These are phyloP conservation scores for Colletotrichum magnum DNA, from an alignment of 2,329 filamentous ascomycete genomes.

Conservation along the genomic window DNA sequence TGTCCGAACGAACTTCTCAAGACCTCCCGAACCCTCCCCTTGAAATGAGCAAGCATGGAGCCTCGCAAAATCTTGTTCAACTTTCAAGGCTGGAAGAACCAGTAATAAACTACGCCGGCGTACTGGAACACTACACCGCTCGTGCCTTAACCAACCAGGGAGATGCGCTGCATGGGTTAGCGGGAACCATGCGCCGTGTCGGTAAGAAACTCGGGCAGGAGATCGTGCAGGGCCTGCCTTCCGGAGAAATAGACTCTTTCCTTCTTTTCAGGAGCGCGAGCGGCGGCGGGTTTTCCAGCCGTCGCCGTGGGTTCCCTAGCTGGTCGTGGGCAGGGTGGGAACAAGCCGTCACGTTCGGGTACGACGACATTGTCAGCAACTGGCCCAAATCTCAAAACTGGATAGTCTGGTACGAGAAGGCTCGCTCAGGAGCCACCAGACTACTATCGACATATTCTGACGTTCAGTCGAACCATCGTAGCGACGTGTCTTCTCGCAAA, in stretches of 20 bases:
- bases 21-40: too few species aligned
- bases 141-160: neutral
- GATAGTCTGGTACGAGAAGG: constrained; percentile 11
- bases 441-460: neutral
- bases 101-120: neutral
- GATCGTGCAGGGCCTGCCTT: neutral
- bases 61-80: neutral
- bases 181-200: constrained; percentile 1
- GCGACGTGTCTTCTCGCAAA: neutral
- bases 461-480: too few species aligned
- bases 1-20: neutral
- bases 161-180: constrained; percentile 1
- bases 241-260: neutral
- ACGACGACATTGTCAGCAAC: neutral
- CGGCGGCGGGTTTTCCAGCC: neutral
- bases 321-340: constrained; percentile 27
- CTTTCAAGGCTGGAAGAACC: neutral
- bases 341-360: neutral
- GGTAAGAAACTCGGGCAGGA: neutral
- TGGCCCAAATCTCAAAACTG: neutral
- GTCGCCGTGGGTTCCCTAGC: constrained; percentile 6
- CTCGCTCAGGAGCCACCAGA: neutral
- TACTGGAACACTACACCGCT: constrained; percentile 8
- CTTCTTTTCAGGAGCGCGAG: constrained; percentile 4
- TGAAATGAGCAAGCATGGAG: too few species aligned